A percentile compares a stretch with the other conserved stretches of the same genome.
Evolutionary conservation across 1,284 basidiomycete species (phyloP).

Genomic region (Austropuccinia psidii): DNA sequence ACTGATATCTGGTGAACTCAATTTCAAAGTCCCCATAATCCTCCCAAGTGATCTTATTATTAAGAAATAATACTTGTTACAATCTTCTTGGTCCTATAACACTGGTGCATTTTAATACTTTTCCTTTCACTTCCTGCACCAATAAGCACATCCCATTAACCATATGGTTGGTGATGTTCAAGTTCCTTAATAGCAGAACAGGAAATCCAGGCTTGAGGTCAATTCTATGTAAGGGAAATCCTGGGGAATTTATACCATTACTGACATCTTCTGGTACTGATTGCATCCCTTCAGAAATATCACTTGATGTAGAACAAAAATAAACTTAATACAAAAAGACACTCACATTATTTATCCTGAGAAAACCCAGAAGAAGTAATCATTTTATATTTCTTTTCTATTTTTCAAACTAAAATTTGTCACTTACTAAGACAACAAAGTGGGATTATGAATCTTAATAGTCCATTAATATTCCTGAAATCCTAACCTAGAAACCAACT

Average conservation of each 20-base stretch:
- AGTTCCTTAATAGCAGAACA: not conserved
- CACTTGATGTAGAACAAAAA: too few relatives aligned
- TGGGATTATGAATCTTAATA: too few relatives aligned
- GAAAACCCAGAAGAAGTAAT: too few relatives aligned
- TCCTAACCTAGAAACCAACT: not conserved
- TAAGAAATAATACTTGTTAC: not conserved
- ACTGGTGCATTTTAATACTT: not conserved
- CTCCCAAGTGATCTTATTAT: not conserved
- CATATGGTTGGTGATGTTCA: not conserved
- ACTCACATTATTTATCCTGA: too few relatives aligned
- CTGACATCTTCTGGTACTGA: not conserved
- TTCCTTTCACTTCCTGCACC: not conserved
- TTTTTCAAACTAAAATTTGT: too few relatives aligned
- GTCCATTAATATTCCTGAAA: not conserved
- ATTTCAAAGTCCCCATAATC: not conserved
- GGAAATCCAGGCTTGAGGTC: not conserved
- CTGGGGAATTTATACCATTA: not conserved
- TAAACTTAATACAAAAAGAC: too few relatives aligned
- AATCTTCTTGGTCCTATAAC: not conserved
- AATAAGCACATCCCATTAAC: not conserved
- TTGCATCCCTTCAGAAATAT: too few relatives aligned
- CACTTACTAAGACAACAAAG: too few relatives aligned
- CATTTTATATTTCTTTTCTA: too few relatives aligned
- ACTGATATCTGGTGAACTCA: not conserved
- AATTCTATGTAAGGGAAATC: not conserved